These are phyloP conservation scores for Russula dissimulans DNA, from an alignment of 768 basidiomycete species.

Conservation along the genomic window DNA sequence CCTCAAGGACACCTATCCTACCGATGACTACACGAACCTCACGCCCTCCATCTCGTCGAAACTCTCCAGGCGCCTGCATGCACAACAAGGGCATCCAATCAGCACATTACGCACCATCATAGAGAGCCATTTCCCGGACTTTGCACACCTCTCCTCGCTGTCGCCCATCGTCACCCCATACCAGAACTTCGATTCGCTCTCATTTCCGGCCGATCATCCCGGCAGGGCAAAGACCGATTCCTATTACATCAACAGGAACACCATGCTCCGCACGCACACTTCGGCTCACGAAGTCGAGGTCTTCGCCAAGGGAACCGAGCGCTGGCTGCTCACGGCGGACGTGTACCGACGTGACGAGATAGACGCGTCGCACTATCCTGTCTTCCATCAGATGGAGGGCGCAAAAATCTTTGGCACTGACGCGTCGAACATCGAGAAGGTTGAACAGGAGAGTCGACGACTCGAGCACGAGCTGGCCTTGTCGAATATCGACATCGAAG, in stretches of 20 bases:
- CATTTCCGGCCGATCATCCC: slow-evolving; percentile 89
- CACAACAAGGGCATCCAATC: slow-evolving; percentile 72
- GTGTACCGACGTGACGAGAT: slow-evolving; percentile 98
- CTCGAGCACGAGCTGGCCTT: slow-evolving; percentile 50
- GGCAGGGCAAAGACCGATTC: slow-evolving; percentile 85
- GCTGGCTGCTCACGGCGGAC: slow-evolving; percentile 91
- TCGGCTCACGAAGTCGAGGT: slow-evolving; percentile 97
- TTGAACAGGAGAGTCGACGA: slow-evolving; percentile 62
- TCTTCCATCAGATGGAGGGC: slow-evolving; percentile 98
- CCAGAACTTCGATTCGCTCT: slow-evolving; percentile 95
- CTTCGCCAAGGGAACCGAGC: slow-evolving; percentile 63
- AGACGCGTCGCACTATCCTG: slow-evolving; percentile 91
- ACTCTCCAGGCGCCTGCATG: slow-evolving; percentile 66
- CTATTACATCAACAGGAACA: slow-evolving; percentile 86
- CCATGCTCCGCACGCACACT: slow-evolving; percentile 96
- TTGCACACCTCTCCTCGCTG: slow-evolving; percentile 62
- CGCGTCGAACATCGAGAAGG: slow-evolving; percentile 44
- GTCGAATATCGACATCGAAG: slow-evolving; percentile 80
- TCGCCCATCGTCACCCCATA: slow-evolving; percentile 84
- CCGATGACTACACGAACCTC: slow-evolving; percentile 78
- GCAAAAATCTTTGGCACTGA: slow-evolving; percentile 69
- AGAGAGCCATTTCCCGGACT: slow-evolving; percentile 74
- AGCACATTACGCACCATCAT: slow-evolving; percentile 76
- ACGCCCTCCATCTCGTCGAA: slow-evolving; percentile 80
- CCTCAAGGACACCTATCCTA: slow-evolving; percentile 56